Base-by-base conservation (phyloP, 306 rosid genomes). In the Lathyrus sativus region DNA sequence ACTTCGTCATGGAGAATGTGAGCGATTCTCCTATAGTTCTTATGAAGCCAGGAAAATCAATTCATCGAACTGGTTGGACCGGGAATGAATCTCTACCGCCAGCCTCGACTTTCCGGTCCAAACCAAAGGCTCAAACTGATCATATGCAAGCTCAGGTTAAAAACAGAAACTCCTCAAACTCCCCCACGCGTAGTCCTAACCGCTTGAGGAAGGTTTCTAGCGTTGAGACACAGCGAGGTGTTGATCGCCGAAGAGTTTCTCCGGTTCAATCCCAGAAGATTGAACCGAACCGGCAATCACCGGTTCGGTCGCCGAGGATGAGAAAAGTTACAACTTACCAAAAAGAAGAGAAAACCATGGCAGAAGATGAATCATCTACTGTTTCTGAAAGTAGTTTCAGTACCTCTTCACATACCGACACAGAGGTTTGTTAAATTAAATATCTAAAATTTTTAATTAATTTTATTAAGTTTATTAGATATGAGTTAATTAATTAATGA, bases 381-480 rank as follows among this genome's bases (percentile, higher is more conserved):
- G 43, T 90, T 81, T 93, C 96, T 14, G 98, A 90, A 18, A 82
- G 87, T 74, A 82, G 89, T 67, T 46, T 86, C 45, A 88, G 92
- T 76, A 79, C 83, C 8, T 87, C 75, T 5, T 90, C 97, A 19
- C 88, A 78, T 31, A 80, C 85, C 10, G 95, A 93, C 60, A 79
- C 86, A 3, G 99, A 90, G 90, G 99, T 93, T 50, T 31, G 61
- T 6, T 15, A 35, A 37, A 35, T 38, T 1, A 2, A 2, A 9
- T 31, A 6, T 45, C 46, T 45, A 1, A 44, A 14, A 2, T 13
- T 45, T 28, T 7, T 4, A 0, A 48, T 6, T 2, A 9, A 48
- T 15, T 14, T 42, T 2, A 2, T 42, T 42, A 3, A 10, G 3
- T 13, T 9, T n/a, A n/a, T 45, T 45, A 5, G 46, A 11, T 11